Evolutionary conservation across 169 alveolate genomes (phyloP), one percentile per base, ranked within the genome.

Genomic region (Babesia microti): DNA sequence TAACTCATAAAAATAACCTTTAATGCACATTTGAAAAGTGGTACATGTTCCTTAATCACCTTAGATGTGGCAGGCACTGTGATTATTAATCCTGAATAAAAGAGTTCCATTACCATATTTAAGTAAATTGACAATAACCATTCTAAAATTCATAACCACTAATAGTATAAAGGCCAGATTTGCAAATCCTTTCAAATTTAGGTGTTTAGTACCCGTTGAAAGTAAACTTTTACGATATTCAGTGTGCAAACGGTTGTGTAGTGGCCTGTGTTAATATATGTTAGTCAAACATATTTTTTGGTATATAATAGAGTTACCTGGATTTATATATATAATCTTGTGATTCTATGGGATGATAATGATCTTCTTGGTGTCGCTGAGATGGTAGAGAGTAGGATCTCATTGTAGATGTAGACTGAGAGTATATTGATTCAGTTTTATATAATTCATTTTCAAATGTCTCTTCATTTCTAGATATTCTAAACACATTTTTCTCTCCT

Each of bases 61-160:
- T 79, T 53, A 59, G 50, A 57, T 21, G 85, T 42, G 35, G 53
- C 51, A 3, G 82, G 86, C 23, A 81, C 17, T 19, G 54, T 55
- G 66, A 84, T 40, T 36, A 67, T 36, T 27, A 68, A 44, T 33
- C 85, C 82, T 67, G 57, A 18, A 51, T 17, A 33, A 3, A 39
- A 2, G 12, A 1, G 46, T 22, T 12, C 14, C 17, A 53, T 23
- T 27, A 35, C 95, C 95, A 41, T 88, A 88, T 45, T 79, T 81
- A 50, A 83, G 63, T 24, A 88, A 60, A 48, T 88, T 88, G 42
- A 85, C 87, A 18, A 87, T 41, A 6, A 88, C 85, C 32, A 87
- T 53, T 26, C 92, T 63, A 57, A 88, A 81, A 61, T 88, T 85
- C 27, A 82, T 79, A 22, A 83, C 84, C 22, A 79, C 78, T 18